A percentile compares a stretch with the other conserved stretches of the same genome.
Evolutionary conservation across 83 land plant genomes (phyloP).

Genomic region (Isoetes engelmannii): DNA sequence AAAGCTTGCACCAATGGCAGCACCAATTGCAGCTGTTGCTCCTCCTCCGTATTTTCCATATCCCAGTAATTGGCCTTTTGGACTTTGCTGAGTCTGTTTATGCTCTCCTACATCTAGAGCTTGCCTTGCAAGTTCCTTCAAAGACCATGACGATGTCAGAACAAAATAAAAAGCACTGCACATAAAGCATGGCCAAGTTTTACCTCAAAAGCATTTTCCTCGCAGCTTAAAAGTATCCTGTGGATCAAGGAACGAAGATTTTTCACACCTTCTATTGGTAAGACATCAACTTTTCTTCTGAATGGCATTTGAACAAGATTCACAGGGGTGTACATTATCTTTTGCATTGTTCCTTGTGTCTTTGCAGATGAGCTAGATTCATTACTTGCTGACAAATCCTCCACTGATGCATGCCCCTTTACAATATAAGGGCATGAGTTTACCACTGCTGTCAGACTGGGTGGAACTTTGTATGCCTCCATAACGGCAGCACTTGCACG

Average conservation of each 20-base stretch:
- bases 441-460: constrained; percentile 46
- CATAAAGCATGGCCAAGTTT: not conserved
- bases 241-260: constrained; percentile 52
- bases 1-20: constrained; percentile 62
- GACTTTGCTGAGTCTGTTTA: constrained; percentile 20
- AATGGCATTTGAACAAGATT: constrained; percentile 62
- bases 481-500: constrained; percentile 53
- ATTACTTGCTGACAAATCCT: constrained; percentile 3
- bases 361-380: constrained; percentile 17
- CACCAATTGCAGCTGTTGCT: constrained; percentile 63
- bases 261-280: constrained; percentile 71
- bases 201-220: constrained; percentile 73
- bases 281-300: constrained; percentile 45
- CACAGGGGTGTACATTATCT: constrained; percentile 46
- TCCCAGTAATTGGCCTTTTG: not conserved
- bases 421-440: constrained; percentile 72
- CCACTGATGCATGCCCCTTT: constrained; percentile 28
- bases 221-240: constrained; percentile 52
- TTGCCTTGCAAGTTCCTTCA: constrained; percentile 21
- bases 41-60: constrained; percentile 1
- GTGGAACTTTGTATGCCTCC: constrained; percentile 66
- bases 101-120: constrained; percentile 20
- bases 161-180: not conserved
- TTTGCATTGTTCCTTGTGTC: constrained; percentile 32
- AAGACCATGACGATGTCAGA: not conserved